Conservation (phyloP, 2,329 filamentous ascomycete species). For the Daldinia sp. region DNA sequence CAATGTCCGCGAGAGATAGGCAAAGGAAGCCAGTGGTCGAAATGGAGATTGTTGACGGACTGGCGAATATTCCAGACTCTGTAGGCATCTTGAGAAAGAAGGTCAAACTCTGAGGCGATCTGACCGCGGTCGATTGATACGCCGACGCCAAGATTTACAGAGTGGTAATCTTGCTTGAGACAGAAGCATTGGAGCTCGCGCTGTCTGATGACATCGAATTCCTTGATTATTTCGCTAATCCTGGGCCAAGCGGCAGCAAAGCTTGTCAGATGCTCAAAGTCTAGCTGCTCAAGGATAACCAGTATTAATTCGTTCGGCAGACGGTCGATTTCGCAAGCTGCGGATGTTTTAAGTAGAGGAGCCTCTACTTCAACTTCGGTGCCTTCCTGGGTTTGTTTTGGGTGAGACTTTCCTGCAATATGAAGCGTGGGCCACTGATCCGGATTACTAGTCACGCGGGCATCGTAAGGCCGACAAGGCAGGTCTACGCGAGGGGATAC, state of each 20-base stretch:
- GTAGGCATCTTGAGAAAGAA: slow-evolving; percentile 59
- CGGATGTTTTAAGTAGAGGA: not conserved
- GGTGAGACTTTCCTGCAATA: not conserved
- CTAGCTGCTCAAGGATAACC: slow-evolving; percentile 50
- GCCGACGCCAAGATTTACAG: slow-evolving; percentile 59
- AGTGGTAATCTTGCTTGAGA: slow-evolving; percentile 57
- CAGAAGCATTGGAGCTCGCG: slow-evolving; percentile 63
- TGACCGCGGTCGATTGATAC: slow-evolving; percentile 49
- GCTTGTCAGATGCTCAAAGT: slow-evolving; percentile 54
- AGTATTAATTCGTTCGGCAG: slow-evolving; percentile 59
- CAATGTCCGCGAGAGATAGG: slow-evolving; percentile 62
- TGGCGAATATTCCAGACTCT: slow-evolving; percentile 51
- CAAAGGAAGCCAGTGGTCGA: slow-evolving; percentile 60
- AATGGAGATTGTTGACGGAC: slow-evolving; percentile 58
- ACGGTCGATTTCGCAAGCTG: slow-evolving; percentile 44
- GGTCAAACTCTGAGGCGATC: slow-evolving; percentile 62
- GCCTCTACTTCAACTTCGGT: not conserved
- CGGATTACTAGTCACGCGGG: slow-evolving; percentile 26
- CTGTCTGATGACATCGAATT: slow-evolving; percentile 55
- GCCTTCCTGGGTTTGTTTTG: slow-evolving; percentile 3
- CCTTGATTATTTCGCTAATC: slow-evolving; percentile 52
- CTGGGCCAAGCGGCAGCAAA: slow-evolving; percentile 55
- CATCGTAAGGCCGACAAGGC: slow-evolving; percentile 13
- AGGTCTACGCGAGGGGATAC: not conserved
- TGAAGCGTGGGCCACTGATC: slow-evolving; percentile 26